phyloP scores from a whole-genome alignment of 2,329 filamentous ascomycete species.

The Alternaria incomplexa region DNA sequence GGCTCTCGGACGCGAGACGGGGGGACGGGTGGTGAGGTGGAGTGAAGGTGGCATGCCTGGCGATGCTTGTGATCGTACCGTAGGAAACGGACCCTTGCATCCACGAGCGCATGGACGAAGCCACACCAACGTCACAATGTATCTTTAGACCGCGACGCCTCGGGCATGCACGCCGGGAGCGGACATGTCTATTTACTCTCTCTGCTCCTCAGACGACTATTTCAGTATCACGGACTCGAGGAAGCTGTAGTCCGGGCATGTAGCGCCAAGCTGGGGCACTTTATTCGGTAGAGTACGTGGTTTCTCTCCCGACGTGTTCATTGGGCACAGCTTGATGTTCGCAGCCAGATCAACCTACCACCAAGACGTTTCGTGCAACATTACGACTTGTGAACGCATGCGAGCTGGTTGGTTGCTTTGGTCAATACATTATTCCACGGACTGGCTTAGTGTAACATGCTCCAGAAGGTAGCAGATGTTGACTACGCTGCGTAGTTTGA shows the following conservation, averaged over 20 bases:
- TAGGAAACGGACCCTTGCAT: constrained; percentile 14
- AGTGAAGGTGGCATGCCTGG: constrained; percentile 17
- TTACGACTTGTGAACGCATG: not conserved
- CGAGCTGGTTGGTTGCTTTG: not conserved
- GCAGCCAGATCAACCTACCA: constrained; percentile 3
- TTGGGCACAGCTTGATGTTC: constrained; percentile 9
- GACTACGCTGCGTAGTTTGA: not conserved
- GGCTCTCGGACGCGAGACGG: constrained; percentile 8
- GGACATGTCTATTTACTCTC: not conserved
- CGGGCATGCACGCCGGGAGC: not conserved
- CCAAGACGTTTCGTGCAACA: not conserved
- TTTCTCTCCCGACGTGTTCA: constrained; percentile 2
- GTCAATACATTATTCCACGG: not conserved
- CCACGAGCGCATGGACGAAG: constrained; percentile 23
- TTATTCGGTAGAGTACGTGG: constrained; percentile 4
- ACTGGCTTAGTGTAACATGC: not conserved
- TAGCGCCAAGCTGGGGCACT: constrained; percentile 5
- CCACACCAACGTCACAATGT: constrained; percentile 36
- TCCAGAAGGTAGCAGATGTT: not conserved
- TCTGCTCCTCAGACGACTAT: not conserved
- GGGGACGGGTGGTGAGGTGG: constrained; percentile 19
- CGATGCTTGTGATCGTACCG: constrained; percentile 14
- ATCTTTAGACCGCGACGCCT: not conserved
- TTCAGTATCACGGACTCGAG: not conserved
- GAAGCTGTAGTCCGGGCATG: not conserved